Evolutionary conservation across 805 yeast genomes (phyloP).

Genomic region (Cyberlindnera mrakii): DNA sequence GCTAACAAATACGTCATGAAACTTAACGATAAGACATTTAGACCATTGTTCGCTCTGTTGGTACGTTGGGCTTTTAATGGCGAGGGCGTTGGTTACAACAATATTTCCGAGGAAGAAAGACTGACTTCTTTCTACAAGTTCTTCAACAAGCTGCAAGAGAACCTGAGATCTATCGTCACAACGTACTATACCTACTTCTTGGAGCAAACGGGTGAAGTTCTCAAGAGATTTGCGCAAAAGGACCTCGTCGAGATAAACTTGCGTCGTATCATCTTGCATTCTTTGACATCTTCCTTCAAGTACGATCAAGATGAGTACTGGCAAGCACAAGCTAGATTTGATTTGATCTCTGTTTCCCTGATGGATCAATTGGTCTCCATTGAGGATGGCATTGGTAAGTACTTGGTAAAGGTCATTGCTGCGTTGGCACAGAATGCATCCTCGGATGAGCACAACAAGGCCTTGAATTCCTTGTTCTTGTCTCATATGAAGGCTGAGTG

Average conservation of each 20-base stretch:
- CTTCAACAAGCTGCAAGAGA: conserved; percentile 78
- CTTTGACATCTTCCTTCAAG: conserved; percentile 76
- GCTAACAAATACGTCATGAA: conserved; percentile 79
- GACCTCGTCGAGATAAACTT: conserved; percentile 42
- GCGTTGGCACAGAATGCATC: conserved; percentile 67
- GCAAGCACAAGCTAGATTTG: conserved; percentile 84
- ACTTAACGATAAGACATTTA: conserved; percentile 86
- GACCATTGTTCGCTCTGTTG: conserved; percentile 83
- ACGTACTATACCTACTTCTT: conserved; percentile 80
- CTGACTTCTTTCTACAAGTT: conserved; percentile 76
- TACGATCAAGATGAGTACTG: conserved; percentile 93
- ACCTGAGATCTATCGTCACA: conserved; percentile 80
- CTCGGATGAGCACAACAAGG: conserved; percentile 70
- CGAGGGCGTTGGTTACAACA: conserved; percentile 49
- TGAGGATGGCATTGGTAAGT: conserved; percentile 72
- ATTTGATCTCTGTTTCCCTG: conserved; percentile 55
- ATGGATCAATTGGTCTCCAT: conserved; percentile 60
- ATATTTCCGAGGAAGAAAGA: conserved; percentile 48
- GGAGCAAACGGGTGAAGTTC: conserved; percentile 58
- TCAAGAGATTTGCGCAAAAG: conserved; percentile 42
- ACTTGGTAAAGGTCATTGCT: conserved; percentile 73
- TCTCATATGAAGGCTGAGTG: conserved; percentile 63
- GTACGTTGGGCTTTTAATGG: conserved; percentile 92
- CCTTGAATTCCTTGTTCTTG: conserved; percentile 56
- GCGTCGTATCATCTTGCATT: conserved; percentile 66